These are phyloP conservation scores for Hordeum marinum DNA, from an alignment of 176 grass and related monocot species.

Conservation along the genomic window DNA sequence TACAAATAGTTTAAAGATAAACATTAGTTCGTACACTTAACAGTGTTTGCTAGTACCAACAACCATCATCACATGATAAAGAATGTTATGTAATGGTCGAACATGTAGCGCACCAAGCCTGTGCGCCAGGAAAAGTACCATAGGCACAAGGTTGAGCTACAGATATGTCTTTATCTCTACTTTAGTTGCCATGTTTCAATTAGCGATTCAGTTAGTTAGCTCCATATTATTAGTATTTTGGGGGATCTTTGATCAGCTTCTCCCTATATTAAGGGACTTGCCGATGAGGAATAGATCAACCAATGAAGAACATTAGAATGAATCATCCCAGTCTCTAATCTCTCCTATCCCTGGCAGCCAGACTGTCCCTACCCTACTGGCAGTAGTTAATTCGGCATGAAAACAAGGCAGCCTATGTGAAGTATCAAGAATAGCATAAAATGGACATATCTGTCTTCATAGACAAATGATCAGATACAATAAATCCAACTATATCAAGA, in stretches of 20 bases:
- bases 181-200: not conserved
- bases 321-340: not conserved
- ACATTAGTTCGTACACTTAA: slow-evolving; percentile 6
- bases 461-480: not conserved
- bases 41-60: not conserved
- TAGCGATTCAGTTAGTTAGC: not conserved
- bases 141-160: not conserved
- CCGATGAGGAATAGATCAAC: not conserved
- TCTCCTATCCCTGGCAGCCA: not conserved
- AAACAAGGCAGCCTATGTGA: not conserved
- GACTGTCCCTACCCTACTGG: not conserved
- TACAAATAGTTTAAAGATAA: slow-evolving; percentile 16
- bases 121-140: not conserved
- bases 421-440: slow-evolving; percentile 1
- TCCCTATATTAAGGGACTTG: not conserved
- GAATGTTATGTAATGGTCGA: not conserved
- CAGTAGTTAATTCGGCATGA: not conserved
- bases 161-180: not conserved
- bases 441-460: not conserved
- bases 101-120: not conserved
- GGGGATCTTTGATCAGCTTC: not conserved
- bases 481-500: not conserved
- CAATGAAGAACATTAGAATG: not conserved
- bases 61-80: not conserved
- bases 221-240: not conserved